Conservation (phyloP, 192 early-diverging fungal species). For the Podila clonocystis region DNA sequence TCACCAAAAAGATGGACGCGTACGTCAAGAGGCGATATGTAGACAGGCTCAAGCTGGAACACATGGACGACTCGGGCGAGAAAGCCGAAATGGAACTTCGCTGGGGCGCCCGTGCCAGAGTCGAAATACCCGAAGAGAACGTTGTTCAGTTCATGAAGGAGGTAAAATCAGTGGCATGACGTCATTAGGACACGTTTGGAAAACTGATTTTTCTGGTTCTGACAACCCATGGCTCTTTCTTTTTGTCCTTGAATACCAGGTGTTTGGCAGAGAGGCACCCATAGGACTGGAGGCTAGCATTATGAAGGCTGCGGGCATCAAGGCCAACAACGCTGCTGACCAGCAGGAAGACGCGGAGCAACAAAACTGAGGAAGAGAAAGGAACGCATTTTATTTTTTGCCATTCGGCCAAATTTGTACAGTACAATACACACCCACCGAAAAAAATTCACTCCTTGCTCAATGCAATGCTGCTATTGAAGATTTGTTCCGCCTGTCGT, state of each 20-base stretch:
- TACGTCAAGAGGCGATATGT: constrained; percentile 67
- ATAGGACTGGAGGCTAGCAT: constrained; percentile 24
- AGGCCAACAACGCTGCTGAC: not conserved
- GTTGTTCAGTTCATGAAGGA: constrained; percentile 64
- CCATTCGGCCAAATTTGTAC: too few species aligned
- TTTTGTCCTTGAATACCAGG: not conserved
- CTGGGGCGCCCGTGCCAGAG: constrained; percentile 71
- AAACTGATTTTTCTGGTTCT: too few species aligned
- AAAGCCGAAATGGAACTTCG: constrained; percentile 55
- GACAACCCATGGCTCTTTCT: too few species aligned
- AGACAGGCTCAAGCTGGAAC: constrained; percentile 45
- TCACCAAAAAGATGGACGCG: constrained; percentile 40
- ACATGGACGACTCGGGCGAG: constrained; percentile 43
- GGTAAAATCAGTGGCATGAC: constrained; percentile 33
- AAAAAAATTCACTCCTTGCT: too few species aligned
- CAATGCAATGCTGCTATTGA: too few species aligned
- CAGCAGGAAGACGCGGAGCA: not conserved
- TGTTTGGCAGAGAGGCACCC: constrained; percentile 43
- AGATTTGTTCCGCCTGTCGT: too few species aligned
- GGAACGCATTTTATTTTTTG: too few species aligned
- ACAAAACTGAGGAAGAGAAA: too few species aligned
- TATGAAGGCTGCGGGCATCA: constrained; percentile 39
- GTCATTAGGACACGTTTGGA: not conserved
- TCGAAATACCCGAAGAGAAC: constrained; percentile 64
- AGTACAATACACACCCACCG: too few species aligned